These are phyloP conservation scores for Didymella arachidicola DNA, from an alignment of 2,329 filamentous ascomycete species.

Conservation along the genomic window DNA sequence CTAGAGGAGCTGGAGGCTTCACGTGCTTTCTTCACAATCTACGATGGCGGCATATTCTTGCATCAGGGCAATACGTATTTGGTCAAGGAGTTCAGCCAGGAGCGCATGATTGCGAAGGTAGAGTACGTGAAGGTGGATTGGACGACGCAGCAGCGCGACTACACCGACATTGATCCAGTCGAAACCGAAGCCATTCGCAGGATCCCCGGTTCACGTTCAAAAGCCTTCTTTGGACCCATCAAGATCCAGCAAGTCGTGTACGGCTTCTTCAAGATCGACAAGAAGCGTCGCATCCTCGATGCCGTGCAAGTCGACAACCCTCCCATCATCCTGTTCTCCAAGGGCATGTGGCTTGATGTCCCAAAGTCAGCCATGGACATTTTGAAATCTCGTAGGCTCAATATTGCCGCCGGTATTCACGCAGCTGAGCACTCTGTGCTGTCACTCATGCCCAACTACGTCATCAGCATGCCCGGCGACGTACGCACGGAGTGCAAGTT, in stretches of 20 bases:
- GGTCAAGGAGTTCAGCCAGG: conserved; percentile 85
- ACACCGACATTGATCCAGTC: conserved; percentile 89
- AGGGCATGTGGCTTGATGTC: conserved; percentile 96
- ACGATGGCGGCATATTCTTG: conserved; percentile 95
- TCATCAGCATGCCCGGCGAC: conserved; percentile 88
- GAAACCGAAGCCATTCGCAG: conserved; percentile 87
- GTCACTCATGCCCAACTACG: conserved; percentile 86
- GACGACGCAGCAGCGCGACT: conserved; percentile 93
- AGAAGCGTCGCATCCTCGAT: conserved; percentile 82
- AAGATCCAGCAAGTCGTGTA: conserved; percentile 89
- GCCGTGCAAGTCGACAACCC: conserved; percentile 93
- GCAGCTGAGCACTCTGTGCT: conserved; percentile 93
- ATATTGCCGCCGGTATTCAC: conserved; percentile 89
- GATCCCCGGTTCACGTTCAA: conserved; percentile 68
- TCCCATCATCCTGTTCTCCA: conserved; percentile 81
- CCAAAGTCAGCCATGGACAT: conserved; percentile 81
- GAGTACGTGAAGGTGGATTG: conserved; percentile 91
- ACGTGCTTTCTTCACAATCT: conserved; percentile 93
- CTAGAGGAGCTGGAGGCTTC: conserved; percentile 96
- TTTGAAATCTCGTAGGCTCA: conserved; percentile 73
- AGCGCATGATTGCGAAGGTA: conserved; percentile 83
- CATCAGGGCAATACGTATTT: conserved; percentile 95
- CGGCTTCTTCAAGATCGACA: conserved; percentile 97
- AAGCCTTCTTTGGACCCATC: conserved; percentile 86
- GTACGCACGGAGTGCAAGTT: conserved; percentile 95